A percentile compares a stretch with the other conserved stretches of the same genome.
phyloP scores from a whole-genome alignment of 2,329 filamentous ascomycete genomes.

The Cladosporium sp. region DNA sequence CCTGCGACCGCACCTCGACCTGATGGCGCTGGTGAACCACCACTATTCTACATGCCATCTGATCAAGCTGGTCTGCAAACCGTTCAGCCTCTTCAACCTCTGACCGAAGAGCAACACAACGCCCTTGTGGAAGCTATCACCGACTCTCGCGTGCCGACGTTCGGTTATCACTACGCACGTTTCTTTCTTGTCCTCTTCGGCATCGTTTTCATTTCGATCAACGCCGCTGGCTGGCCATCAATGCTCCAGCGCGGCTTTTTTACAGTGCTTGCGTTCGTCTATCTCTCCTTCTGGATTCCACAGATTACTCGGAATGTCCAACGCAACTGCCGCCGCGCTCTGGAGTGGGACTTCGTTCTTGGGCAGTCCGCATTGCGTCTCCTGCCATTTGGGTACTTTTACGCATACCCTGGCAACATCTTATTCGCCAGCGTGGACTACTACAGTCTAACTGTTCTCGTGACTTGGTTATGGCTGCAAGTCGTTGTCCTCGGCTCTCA shows the following conservation, averaged over 20 bases:
- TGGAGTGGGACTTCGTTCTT: conserved; percentile 87
- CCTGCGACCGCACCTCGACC: conserved; percentile 47
- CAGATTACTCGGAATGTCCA: conserved; percentile 88
- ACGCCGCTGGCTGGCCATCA: conserved; percentile 55
- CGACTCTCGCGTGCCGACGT: conserved; percentile 28
- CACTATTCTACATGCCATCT: conserved; percentile 53
- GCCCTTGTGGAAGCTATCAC: conserved; percentile 36
- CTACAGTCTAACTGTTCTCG: conserved; percentile 59
- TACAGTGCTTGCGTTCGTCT: conserved; percentile 63
- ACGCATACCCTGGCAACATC: conserved; percentile 72
- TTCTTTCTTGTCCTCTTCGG: conserved; percentile 59
- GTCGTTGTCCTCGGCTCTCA: conserved; percentile 74
- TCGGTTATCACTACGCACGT: conserved; percentile 57
- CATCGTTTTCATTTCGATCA: conserved; percentile 56
- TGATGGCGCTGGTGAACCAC: conserved; percentile 47
- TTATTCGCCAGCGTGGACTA: conserved; percentile 70
- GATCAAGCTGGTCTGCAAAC: conserved; percentile 50
- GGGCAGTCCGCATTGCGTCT: conserved; percentile 78
- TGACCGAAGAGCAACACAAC: conserved; percentile 15
- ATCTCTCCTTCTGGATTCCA: conserved; percentile 87
- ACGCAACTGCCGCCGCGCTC: conserved; percentile 84
- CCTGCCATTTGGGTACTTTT: conserved; percentile 81
- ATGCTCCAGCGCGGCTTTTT: conserved; percentile 52
- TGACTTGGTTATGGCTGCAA: conserved; percentile 84
- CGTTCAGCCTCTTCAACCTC: conserved; percentile 18